phyloP scores from a whole-genome alignment of 495 filamentous ascomycete genomes.

The Neurospora pannonica region DNA sequence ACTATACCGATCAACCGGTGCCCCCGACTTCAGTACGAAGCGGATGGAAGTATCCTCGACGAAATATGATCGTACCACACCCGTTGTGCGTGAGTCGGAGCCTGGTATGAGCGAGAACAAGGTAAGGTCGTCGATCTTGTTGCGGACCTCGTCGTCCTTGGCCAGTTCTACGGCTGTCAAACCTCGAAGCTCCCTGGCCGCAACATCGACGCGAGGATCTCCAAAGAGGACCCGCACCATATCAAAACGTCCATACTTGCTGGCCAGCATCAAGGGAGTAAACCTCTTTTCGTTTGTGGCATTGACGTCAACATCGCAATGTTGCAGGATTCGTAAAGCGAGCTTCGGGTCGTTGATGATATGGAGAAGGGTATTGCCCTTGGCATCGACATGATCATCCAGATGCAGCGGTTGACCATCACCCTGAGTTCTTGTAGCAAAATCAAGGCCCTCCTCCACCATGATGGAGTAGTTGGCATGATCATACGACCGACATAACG shows the following conservation, averaged over 20 bases:
- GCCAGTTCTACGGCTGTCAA: conserved; percentile 93
- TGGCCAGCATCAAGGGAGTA: conserved; percentile 96
- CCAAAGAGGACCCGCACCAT: conserved; percentile 81
- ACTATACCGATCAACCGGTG: conserved; percentile 52
- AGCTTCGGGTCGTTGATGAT: conserved; percentile 81
- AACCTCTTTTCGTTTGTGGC: conserved; percentile 93
- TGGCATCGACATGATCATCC: conserved; percentile 85
- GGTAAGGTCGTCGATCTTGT: conserved; percentile 88
- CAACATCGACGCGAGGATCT: conserved; percentile 77
- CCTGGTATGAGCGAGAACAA: conserved; percentile 65
- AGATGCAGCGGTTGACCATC: conserved; percentile 76
- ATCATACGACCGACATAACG: conserved; percentile 90
- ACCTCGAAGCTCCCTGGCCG: conserved; percentile 76
- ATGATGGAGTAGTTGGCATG: conserved; percentile 77
- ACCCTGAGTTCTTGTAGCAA: conserved; percentile 63
- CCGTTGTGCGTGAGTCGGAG: conserved; percentile 74
- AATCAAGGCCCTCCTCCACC: conserved; percentile 69
- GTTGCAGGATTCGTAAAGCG: conserved; percentile 60
- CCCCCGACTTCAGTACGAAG: conserved; percentile 88
- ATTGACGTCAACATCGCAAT: conserved; percentile 89
- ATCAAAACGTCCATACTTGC: conserved; percentile 93
- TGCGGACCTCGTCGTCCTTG: conserved; percentile 96
- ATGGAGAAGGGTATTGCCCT: conserved; percentile 90
- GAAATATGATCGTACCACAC: conserved; percentile 93
- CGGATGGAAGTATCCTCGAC: conserved; percentile 93